Evolutionary conservation across 2,329 filamentous ascomycete genomes (phyloP).

Genomic region (Penicillium freii): DNA sequence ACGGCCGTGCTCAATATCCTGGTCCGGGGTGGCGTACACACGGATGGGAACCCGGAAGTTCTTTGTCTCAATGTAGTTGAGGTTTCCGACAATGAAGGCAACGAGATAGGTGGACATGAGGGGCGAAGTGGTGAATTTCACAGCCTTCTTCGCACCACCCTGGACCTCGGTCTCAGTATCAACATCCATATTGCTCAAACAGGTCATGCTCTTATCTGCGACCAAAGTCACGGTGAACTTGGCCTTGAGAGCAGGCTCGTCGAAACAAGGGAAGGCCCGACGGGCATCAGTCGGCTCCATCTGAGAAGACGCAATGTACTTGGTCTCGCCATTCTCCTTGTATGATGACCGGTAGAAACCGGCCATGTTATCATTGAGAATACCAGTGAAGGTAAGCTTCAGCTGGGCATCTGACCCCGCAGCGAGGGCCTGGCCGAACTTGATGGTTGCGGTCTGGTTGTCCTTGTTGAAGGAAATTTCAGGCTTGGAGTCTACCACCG

Average conservation of each 20-base stretch:
- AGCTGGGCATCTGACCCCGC: conserved; percentile 76
- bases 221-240: conserved; percentile 88
- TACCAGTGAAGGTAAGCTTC: conserved; percentile 73
- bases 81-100: conserved; percentile 89
- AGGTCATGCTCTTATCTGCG: conserved; percentile 86
- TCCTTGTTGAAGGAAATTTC: conserved; percentile 72
- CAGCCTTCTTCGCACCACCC: conserved; percentile 71
- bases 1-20: conserved; percentile 83
- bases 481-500: conserved; percentile 60
- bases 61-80: conserved; percentile 90
- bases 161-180: conserved; percentile 72
- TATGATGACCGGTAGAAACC: conserved; percentile 96
- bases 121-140: conserved; percentile 89
- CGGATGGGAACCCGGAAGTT: conserved; percentile 87
- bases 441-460: conserved; percentile 77
- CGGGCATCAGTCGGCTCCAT: conserved; percentile 96
- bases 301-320: conserved; percentile 85
- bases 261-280: conserved; percentile 92
- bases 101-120: conserved; percentile 95
- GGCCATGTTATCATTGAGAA: conserved; percentile 90
- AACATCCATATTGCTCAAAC: conserved; percentile 96
- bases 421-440: conserved; percentile 69
- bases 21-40: conserved; percentile 89
- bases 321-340: conserved; percentile 77
- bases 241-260: conserved; percentile 91